Conservation (phyloP, 169 alveolate genomes). For the Cryptosporidium xiaoi region DNA sequence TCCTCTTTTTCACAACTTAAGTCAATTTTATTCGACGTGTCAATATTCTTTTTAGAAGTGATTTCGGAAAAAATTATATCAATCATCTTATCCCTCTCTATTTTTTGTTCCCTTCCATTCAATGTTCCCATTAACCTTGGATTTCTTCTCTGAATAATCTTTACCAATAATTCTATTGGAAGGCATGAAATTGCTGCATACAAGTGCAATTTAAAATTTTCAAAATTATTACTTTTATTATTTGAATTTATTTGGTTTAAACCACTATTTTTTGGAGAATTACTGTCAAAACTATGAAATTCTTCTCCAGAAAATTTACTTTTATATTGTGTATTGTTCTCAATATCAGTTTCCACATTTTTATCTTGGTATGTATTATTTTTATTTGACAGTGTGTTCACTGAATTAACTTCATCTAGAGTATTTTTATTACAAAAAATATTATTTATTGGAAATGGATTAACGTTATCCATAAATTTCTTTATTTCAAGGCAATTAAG, state of each 20-base stretch:
- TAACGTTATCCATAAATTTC: neutral
- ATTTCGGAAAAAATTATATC: constrained; percentile 9
- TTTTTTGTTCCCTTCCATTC: constrained; percentile 9
- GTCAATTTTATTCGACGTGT: neutral
- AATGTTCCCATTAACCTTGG: neutral
- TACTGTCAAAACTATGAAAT: no score
- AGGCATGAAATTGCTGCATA: constrained; percentile 66
- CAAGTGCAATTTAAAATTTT: constrained; percentile 27
- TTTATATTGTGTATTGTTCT: neutral
- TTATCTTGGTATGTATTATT: no score
- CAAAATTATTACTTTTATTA: neutral
- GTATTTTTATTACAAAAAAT: no score
- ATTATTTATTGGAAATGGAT: neutral
- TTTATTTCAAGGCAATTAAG: constrained; percentile 1
- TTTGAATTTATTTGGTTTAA: neutral
- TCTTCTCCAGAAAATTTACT: neutral
- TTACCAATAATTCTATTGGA: constrained; percentile 10
- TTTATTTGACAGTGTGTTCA: no score
- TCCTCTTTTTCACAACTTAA: neutral
- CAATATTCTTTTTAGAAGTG: neutral
- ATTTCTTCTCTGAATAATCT: constrained; percentile 23
- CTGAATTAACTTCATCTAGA: no score
- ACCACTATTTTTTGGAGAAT: no score
- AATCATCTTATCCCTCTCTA: constrained; percentile 19
- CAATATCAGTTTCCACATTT: no score